Evolutionary conservation across 768 basidiomycete genomes (phyloP).

Genomic region (Pholiota microspora): DNA sequence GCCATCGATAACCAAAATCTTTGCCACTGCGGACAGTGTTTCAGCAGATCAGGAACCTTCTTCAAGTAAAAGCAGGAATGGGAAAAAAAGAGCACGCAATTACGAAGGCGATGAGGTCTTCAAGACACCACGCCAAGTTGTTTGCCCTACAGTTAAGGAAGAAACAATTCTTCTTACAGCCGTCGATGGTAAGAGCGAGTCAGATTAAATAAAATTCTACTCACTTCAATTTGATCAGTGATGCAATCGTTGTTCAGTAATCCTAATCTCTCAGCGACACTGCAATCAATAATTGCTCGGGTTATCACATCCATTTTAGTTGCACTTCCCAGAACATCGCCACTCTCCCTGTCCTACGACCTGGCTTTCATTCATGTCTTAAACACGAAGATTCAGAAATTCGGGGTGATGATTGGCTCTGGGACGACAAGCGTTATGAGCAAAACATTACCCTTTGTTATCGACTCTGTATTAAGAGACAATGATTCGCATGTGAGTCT

Average conservation of each 20-base stretch:
- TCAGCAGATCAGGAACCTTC: slow-evolving; percentile 18
- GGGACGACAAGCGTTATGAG: slow-evolving; percentile 61
- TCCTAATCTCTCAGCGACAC: slow-evolving; percentile 45
- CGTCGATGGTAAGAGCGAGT: slow-evolving; percentile 51
- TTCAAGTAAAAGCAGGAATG: slow-evolving; percentile 42
- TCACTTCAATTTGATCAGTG: slow-evolving; percentile 37
- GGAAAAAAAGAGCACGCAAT: slow-evolving; percentile 66
- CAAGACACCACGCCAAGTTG: slow-evolving; percentile 40
- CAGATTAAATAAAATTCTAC: neutral
- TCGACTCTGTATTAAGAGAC: slow-evolving; percentile 33
- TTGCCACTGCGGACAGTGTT: slow-evolving; percentile 31
- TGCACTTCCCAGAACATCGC: slow-evolving; percentile 53
- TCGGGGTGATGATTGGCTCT: slow-evolving; percentile 47
- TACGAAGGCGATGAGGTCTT: slow-evolving; percentile 80
- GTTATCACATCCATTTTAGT: slow-evolving; percentile 57
- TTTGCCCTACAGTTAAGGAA: slow-evolving; percentile 51
- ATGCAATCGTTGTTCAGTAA: slow-evolving; percentile 47
- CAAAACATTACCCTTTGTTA: slow-evolving; percentile 56
- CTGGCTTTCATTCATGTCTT: slow-evolving; percentile 45
- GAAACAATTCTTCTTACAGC: slow-evolving; percentile 51
- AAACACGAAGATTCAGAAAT: slow-evolving; percentile 40
- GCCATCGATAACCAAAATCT: slow-evolving; percentile 44
- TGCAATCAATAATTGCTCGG: slow-evolving; percentile 59
- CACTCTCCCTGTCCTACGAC: slow-evolving; percentile 54
- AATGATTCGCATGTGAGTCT: slow-evolving; percentile 29